These are phyloP conservation scores for Penicillium sp. DNA, from an alignment of 2,329 filamentous ascomycete species.

Conservation along the genomic window DNA sequence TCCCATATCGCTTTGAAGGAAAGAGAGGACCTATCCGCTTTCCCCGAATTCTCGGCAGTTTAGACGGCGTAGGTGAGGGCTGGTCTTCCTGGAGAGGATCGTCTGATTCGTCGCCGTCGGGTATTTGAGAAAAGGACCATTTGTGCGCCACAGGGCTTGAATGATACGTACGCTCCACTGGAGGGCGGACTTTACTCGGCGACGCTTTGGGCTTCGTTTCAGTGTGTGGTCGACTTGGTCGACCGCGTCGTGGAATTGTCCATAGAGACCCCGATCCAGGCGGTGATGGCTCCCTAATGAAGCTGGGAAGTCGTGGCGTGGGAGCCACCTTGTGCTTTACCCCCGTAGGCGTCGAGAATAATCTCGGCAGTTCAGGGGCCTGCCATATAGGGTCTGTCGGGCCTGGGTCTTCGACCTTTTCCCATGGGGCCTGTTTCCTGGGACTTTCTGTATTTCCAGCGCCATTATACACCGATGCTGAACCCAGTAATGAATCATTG, in stretches of 20 bases:
- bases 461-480: conserved; percentile 3
- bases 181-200: conserved; percentile 14
- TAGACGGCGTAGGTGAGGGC: conserved; percentile 30
- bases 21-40: conserved; percentile 9
- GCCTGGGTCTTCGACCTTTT: conserved; percentile 4
- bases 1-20: not conserved
- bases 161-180: conserved; percentile 24
- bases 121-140: conserved; percentile 35
- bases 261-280: conserved; percentile 36
- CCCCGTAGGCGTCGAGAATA: conserved; percentile 17
- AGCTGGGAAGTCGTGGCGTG: conserved; percentile 16
- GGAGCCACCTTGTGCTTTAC: conserved; percentile 9
- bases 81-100: conserved; percentile 39
- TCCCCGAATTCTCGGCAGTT: conserved; percentile 20
- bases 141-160: conserved; percentile 30
- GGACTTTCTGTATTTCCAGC: conserved; percentile 6
- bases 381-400: conserved; percentile 19
- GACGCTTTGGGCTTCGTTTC: conserved; percentile 21
- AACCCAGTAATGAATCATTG: not conserved
- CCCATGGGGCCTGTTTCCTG: not conserved
- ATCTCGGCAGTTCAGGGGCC: conserved; percentile 17
- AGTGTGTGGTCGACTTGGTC: conserved; percentile 24
- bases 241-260: conserved; percentile 29
- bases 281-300: conserved; percentile 29
- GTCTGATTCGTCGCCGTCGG: conserved; percentile 40